Conservation (phyloP, 73 alveolate genomes). For the Paraurostyla sp. region DNA sequence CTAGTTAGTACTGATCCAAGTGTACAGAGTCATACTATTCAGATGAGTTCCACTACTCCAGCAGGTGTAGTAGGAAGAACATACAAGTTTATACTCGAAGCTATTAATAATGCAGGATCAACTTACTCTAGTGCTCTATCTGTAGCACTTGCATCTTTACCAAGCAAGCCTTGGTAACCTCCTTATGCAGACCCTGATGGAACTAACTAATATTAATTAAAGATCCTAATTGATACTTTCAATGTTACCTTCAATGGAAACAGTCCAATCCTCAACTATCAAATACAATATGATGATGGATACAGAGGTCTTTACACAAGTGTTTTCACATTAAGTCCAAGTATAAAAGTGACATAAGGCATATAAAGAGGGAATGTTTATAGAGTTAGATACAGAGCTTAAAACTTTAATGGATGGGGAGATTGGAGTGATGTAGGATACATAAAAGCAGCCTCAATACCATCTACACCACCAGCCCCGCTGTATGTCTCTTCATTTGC, state of each 20-base stretch:
- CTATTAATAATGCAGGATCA: slow-evolving; percentile 55
- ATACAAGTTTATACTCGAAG: slow-evolving; percentile 64
- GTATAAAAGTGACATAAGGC: slow-evolving; percentile 38
- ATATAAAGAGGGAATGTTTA: slow-evolving; percentile 64
- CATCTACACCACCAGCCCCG: slow-evolving; percentile 72
- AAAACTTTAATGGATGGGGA: slow-evolving; percentile 82
- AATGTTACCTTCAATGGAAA: slow-evolving; percentile 44
- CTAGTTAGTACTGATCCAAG: slow-evolving; percentile 40
- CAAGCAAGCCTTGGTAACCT: slow-evolving; percentile 35
- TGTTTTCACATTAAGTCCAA: slow-evolving; percentile 68
- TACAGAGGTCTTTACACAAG: slow-evolving; percentile 57
- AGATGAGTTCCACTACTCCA: slow-evolving; percentile 18
- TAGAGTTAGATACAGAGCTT: slow-evolving; percentile 75
- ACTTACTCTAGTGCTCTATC: slow-evolving; percentile 42
- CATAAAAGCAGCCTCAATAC: slow-evolving; percentile 72
- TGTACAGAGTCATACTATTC: background rate
- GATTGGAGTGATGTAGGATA: slow-evolving; percentile 60
- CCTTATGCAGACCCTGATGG: slow-evolving; percentile 52
- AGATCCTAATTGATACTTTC: slow-evolving; percentile 29
- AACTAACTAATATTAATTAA: slow-evolving; percentile 18
- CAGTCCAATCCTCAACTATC: slow-evolving; percentile 53
- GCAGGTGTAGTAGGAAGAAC: slow-evolving; percentile 62
- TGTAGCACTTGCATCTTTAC: slow-evolving; percentile 69
- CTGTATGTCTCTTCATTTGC: slow-evolving; percentile 47
- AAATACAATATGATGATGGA: slow-evolving; percentile 75